Conservation (phyloP, 2,329 filamentous ascomycete genomes). For the Coniochaeta prunicola region DNA sequence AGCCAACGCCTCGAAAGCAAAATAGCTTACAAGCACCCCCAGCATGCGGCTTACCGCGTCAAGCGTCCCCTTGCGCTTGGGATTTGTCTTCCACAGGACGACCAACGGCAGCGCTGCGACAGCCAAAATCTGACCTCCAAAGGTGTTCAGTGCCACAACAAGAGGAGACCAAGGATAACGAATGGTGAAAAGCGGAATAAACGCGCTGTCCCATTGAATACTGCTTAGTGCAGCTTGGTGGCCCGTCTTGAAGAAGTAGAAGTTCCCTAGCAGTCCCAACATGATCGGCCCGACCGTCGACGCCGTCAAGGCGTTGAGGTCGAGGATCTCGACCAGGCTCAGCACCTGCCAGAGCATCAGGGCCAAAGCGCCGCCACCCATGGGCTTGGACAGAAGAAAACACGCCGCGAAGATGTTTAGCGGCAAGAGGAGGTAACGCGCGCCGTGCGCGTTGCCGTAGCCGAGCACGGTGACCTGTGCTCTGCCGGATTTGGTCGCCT, state of each 20-base stretch:
- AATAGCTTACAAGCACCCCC: conserved; percentile 72
- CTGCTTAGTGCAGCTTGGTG: conserved; percentile 82
- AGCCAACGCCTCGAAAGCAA: conserved; percentile 73
- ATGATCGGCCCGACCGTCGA: conserved; percentile 76
- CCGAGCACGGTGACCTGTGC: conserved; percentile 72
- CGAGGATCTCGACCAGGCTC: conserved; percentile 60
- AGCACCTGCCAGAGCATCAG: conserved; percentile 85
- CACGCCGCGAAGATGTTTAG: conserved; percentile 71
- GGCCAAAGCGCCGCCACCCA: conserved; percentile 80
- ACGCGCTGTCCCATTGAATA: conserved; percentile 95
- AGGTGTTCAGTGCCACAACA: conserved; percentile 77
- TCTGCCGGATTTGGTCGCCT: conserved; percentile 33
- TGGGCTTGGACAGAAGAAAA: conserved; percentile 82
- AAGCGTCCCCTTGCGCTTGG: conserved; percentile 62
- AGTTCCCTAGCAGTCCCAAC: conserved; percentile 81
- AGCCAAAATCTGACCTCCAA: conserved; percentile 80
- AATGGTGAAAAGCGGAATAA: conserved; percentile 77
- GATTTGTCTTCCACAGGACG: conserved; percentile 81
- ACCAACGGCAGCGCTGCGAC: conserved; percentile 73
- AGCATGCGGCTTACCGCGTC: conserved; percentile 64
- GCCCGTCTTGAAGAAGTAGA: conserved; percentile 96
- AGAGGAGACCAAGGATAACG: conserved; percentile 86
- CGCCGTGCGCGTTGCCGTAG: conserved; percentile 88
- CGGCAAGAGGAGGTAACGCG: conserved; percentile 78
- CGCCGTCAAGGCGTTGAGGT: conserved; percentile 52